These are phyloP conservation scores for Xerocomus potaroensis DNA, from an alignment of 768 basidiomycete genomes.

Conservation along the genomic window DNA sequence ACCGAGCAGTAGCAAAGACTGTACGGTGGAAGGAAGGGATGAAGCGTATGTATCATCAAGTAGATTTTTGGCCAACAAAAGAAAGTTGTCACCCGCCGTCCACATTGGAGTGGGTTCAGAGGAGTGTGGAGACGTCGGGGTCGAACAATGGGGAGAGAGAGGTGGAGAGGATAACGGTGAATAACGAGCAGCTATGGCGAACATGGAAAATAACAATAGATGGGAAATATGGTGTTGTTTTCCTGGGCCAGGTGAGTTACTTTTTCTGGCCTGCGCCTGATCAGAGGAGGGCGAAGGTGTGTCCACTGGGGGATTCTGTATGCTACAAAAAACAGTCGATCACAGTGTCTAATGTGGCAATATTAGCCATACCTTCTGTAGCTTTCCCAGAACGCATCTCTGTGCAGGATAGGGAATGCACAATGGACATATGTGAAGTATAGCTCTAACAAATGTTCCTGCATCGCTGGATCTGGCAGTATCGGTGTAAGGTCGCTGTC, in stretches of 20 bases:
- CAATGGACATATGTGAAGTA: slow-evolving; percentile 85
- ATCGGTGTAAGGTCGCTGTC: slow-evolving; percentile 37
- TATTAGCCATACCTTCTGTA: slow-evolving; percentile 39
- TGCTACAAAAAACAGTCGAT: slow-evolving; percentile 13
- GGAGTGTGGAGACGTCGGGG: slow-evolving; percentile 33
- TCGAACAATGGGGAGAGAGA: slow-evolving; percentile 27
- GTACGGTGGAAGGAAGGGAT: slow-evolving; percentile 71
- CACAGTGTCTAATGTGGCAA: neutral
- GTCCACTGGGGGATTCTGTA: slow-evolving; percentile 24
- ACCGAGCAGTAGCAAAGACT: slow-evolving; percentile 75
- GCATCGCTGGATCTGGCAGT: slow-evolving; percentile 55
- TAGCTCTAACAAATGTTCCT: slow-evolving; percentile 66
- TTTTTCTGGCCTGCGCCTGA: slow-evolving; percentile 10
- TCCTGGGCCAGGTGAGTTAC: slow-evolving; percentile 32
- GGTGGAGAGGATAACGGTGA: slow-evolving; percentile 29
- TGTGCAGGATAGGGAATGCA: slow-evolving; percentile 72
- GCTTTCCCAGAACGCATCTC: slow-evolving; percentile 59
- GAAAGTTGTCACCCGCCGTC: slow-evolving; percentile 72
- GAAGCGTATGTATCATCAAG: slow-evolving; percentile 65
- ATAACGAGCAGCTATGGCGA: slow-evolving; percentile 76
- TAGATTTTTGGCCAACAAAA: slow-evolving; percentile 60
- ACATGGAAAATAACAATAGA: slow-evolving; percentile 79
- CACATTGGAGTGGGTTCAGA: slow-evolving; percentile 62
- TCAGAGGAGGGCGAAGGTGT: slow-evolving; percentile 32
- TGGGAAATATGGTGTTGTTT: slow-evolving; percentile 50